A percentile compares a stretch with the other conserved stretches of the same genome.
phyloP scores from a whole-genome alignment of 208 protist species.

The Leptomonas seymouri region DNA sequence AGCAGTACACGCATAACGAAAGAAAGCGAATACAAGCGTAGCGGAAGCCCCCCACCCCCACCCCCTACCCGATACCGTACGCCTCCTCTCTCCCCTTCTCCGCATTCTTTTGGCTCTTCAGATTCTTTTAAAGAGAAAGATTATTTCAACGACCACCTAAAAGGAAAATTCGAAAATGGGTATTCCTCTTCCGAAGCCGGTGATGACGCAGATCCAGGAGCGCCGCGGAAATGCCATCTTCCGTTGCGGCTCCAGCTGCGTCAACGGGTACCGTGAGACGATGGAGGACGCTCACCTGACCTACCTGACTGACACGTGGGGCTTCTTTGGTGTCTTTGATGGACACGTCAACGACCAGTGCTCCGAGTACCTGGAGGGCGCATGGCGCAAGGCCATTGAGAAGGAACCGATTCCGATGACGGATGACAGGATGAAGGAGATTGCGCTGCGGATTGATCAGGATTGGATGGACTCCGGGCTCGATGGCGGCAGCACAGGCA shows the following conservation, averaged over 20 bases:
- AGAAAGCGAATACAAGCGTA: background rate
- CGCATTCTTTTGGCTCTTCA: constrained; percentile 1
- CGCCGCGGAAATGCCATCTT: constrained; percentile 89
- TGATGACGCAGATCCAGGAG: constrained; percentile 89
- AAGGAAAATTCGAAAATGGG: constrained; percentile 83
- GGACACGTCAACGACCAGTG: constrained; percentile 90
- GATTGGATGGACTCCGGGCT: constrained; percentile 76
- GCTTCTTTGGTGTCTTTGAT: constrained; percentile 93
- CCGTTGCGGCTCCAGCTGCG: constrained; percentile 85
- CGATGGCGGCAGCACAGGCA: constrained; percentile 89
- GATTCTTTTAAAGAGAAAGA: constrained; percentile 2
- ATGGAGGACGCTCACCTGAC: constrained; percentile 92
- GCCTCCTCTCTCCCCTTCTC: constrained; percentile 3
- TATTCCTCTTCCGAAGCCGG: constrained; percentile 89
- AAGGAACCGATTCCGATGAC: constrained; percentile 69
- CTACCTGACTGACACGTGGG: constrained; percentile 81
- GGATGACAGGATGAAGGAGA: constrained; percentile 84
- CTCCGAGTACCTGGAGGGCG: constrained; percentile 79
- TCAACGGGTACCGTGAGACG: constrained; percentile 91
- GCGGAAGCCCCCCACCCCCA: no score
- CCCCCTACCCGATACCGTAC: no score
- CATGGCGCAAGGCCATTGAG: constrained; percentile 74
- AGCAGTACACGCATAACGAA: constrained; percentile 16
- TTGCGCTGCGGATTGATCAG: constrained; percentile 83
- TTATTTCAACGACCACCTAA: background rate